A percentile compares a stretch with the other conserved stretches of the same genome.
Conservation (phyloP, 805 yeast genomes). For the Candida taoyuanica region DNA sequence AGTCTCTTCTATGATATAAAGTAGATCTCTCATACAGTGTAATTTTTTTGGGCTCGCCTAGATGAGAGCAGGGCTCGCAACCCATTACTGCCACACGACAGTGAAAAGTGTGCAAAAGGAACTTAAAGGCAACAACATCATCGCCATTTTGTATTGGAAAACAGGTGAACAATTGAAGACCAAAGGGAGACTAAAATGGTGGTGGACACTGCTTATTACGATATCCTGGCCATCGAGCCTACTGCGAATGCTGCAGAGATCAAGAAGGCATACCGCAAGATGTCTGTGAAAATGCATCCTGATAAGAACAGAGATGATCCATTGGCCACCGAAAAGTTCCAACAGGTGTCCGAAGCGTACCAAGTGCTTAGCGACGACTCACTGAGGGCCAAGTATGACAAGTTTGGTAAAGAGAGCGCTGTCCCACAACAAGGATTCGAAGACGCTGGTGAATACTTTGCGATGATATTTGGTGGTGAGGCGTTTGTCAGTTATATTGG, state of each 20-base stretch:
- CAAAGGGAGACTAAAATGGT: constrained; percentile 41
- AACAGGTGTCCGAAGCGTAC: constrained; percentile 62
- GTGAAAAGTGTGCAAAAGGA: too few relatives aligned
- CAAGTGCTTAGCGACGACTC: constrained; percentile 68
- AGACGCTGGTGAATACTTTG: constrained; percentile 68
- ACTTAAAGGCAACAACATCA: too few relatives aligned
- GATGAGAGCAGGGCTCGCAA: too few relatives aligned
- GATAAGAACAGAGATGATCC: constrained; percentile 79
- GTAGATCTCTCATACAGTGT: too few relatives aligned
- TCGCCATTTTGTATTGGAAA: too few relatives aligned
- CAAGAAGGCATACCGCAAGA: constrained; percentile 75
- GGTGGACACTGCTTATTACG: constrained; percentile 71
- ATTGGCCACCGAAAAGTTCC: constrained; percentile 66
- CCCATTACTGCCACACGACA: too few relatives aligned
- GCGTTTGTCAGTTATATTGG: constrained; percentile 87
- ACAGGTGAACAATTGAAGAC: too few relatives aligned
- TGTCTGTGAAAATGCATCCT: constrained; percentile 74
- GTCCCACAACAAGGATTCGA: constrained; percentile 66
- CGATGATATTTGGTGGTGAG: constrained; percentile 82
- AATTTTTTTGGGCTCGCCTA: too few relatives aligned
- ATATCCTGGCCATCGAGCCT: constrained; percentile 51
- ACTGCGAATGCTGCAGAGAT: constrained; percentile 62
- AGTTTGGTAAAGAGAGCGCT: constrained; percentile 69
- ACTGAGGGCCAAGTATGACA: constrained; percentile 64
- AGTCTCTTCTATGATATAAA: too few relatives aligned